Evolutionary conservation across 805 yeast genomes (phyloP), one percentile per base, ranked within the genome.

Genomic region (Candida nemodendra): DNA sequence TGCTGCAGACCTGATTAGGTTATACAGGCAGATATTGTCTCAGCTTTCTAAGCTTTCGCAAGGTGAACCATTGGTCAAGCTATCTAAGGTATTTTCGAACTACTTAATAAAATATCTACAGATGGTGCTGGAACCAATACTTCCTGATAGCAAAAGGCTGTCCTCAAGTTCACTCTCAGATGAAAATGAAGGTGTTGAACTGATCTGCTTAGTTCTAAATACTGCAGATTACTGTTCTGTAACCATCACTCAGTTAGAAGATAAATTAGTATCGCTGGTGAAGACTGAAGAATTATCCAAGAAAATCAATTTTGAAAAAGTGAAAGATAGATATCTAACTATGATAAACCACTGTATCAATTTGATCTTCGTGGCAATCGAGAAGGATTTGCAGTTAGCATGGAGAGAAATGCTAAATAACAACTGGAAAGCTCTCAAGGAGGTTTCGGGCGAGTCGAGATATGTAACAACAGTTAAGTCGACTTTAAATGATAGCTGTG

Each of bases 171-270:
- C 67, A 16, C 59, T 59, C 1, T 39, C 51, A 27, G 53, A 64
- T 19, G 72, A 78, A 18, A 64, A 72, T 9, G 91, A 84, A 47
- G 80, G 86, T 1, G 64, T 86, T 14, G 72, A 71, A 30, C 76
- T 83, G 42, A 69, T 85, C 2, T 81, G 93, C 19, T 65, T 87
- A 55, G 74, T 89, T 8, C 64, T 91, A 24, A 87, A 88, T 50
- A 91, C 99, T 0, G 88, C 95, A 1, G 96, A 91, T 56, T 93
- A 90, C 58, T 81, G 95, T 42, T 76, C 86, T 13, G 69, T 78
- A 9, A 93, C 96, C 3, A 76, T 82, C 2, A 72, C 72, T 9
- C 97, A 93, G 56, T 64, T 93, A 30, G 88, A 81, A 49, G 84
- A 81, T 18, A 77, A 77, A 49, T 61, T 55, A 66, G 66, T 31